A percentile compares a stretch with the other conserved stretches of the same genome.
Conservation (phyloP, 306 rosid species). For the Prunus mume region DNA sequence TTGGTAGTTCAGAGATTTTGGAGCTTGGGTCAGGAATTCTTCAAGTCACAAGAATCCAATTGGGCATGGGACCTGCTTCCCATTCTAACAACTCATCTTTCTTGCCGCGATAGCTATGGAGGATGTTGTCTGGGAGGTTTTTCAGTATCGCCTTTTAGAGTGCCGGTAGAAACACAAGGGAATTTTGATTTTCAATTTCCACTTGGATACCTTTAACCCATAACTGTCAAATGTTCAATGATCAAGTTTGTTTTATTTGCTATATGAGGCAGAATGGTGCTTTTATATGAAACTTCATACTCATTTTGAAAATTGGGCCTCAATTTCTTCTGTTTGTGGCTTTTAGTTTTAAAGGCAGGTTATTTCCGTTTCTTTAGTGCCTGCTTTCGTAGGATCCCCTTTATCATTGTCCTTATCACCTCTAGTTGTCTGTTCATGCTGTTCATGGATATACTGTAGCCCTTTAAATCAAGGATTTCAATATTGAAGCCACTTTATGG, state of each 20-base stretch:
- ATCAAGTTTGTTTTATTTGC: not conserved
- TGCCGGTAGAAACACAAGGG: not conserved
- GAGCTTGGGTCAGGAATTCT: not conserved
- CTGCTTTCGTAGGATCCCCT: not conserved
- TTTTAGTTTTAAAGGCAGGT: not conserved
- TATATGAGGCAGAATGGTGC: not conserved
- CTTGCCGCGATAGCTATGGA: not conserved
- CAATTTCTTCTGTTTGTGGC: not conserved
- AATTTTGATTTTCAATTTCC: no score
- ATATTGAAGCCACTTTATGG: not conserved
- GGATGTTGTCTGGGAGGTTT: slow-evolving; percentile 4
- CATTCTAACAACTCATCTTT: not conserved
- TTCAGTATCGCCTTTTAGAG: not conserved
- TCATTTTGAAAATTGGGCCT: not conserved
- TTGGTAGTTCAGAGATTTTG: not conserved
- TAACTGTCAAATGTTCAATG: not conserved
- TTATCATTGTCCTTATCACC: not conserved
- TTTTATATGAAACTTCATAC: slow-evolving; percentile 1
- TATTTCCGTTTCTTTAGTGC: not conserved
- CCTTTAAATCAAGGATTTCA: not conserved
- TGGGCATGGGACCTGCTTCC: not conserved
- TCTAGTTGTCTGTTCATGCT: not conserved
- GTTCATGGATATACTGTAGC: not conserved
- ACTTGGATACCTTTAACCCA: not conserved
- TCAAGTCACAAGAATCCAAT: not conserved